Conservation (phyloP, 352 stramenopile genomes). For the Globisporangium spinosum region DNA sequence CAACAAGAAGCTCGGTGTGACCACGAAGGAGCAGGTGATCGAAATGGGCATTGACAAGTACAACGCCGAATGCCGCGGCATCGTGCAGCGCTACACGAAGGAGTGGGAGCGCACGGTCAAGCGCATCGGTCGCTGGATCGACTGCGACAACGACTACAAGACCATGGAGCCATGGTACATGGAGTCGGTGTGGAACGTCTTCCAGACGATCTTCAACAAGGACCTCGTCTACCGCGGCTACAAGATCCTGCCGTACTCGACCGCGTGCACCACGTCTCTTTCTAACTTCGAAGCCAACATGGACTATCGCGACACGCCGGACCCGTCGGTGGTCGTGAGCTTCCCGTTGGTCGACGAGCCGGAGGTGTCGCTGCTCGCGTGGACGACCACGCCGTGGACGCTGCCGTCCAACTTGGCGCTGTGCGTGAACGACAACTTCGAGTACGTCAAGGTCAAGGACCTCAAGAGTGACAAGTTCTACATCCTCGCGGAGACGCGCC, state of each 20-base stretch:
- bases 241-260: slow-evolving; percentile 99
- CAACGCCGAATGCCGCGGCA: slow-evolving; percentile 97
- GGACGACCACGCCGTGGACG: slow-evolving; percentile 99
- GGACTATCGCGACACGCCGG: slow-evolving; percentile 98
- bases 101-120: slow-evolving; percentile 99
- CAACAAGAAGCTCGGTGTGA: slow-evolving; percentile 99
- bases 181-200: slow-evolving; percentile 99
- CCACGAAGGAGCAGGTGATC: slow-evolving; percentile 95
- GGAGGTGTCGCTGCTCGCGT: slow-evolving; percentile 90
- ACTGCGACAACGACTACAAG: slow-evolving; percentile 99
- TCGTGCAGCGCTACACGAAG: slow-evolving; percentile 97
- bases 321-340: slow-evolving; percentile 96
- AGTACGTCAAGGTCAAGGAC: slow-evolving; percentile 98
- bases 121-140: slow-evolving; percentile 98
- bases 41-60: slow-evolving; percentile 98
- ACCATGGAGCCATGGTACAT: slow-evolving; percentile 99
- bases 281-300: slow-evolving; percentile 99
- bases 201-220: slow-evolving; percentile 98
- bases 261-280: slow-evolving; percentile 95
- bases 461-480: slow-evolving; percentile 89
- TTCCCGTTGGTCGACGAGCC: slow-evolving; percentile 92
- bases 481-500: slow-evolving; percentile 91
- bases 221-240: slow-evolving; percentile 98
- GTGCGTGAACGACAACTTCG: slow-evolving; percentile 95
- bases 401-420: slow-evolving; percentile 98